A percentile compares a stretch with the other conserved stretches of the same genome.
These are phyloP conservation scores for Prunus persica DNA, from an alignment of 306 rosid species.

Conservation along the genomic window DNA sequence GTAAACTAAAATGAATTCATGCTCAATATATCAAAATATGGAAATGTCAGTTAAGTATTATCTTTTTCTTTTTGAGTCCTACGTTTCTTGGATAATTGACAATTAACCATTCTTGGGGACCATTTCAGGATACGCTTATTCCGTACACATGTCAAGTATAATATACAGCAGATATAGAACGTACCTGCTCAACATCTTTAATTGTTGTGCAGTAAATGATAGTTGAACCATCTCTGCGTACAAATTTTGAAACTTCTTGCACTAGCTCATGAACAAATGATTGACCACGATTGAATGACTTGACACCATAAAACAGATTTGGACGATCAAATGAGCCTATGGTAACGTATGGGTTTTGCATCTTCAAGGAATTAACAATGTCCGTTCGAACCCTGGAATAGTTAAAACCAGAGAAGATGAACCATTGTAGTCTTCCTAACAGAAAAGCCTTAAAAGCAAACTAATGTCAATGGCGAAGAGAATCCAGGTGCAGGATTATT, in stretches of 20 bases:
- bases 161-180: not conserved
- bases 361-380: constrained; percentile 66
- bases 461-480: constrained; percentile 1
- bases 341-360: constrained; percentile 58
- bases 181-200: constrained; percentile 84
- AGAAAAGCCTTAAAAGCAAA: constrained; percentile 9
- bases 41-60: not conserved
- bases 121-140: not conserved
- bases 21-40: not conserved
- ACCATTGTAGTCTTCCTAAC: not conserved
- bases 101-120: not conserved
- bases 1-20: not conserved
- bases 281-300: constrained; percentile 58
- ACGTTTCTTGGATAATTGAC: not conserved
- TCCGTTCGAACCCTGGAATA: constrained; percentile 75
- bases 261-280: constrained; percentile 63
- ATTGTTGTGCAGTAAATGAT: constrained; percentile 86
- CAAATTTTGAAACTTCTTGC: constrained; percentile 55
- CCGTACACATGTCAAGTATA: not conserved
- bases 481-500: not conserved
- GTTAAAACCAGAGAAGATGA: constrained; percentile 4
- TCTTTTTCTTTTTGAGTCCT: not conserved
- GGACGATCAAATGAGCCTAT: constrained; percentile 84
- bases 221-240: constrained; percentile 63
- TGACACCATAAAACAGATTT: constrained; percentile 86